Evolutionary conservation across 1,284 basidiomycete species (phyloP), one percentile per base, ranked within the genome.

Genomic region (Fomitopsis pinicola): DNA sequence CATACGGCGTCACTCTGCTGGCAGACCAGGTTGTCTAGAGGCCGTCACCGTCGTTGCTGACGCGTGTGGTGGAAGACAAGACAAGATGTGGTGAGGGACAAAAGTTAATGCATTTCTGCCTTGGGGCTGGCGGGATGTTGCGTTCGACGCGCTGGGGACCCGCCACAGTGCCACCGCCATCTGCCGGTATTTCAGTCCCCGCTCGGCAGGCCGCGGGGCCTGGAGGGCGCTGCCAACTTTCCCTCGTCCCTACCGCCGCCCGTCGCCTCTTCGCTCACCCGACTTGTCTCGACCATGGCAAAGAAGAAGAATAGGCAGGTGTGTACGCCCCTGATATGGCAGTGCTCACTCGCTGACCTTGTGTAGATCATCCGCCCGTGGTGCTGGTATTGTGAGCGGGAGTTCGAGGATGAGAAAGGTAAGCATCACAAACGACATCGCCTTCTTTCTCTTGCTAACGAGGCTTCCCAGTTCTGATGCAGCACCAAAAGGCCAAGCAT

Each of bases 301-400:
- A 92, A 91, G 77, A 92, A 91, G 77, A 91, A 91, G 82, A 91
- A 83, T 68, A 91, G 89, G 75, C 88, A 88, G 81, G 89, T 86
- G 56, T 36, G 77, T 17, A 14, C 26, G 30, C 46, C 38, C 1
- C 19, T 28, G 2, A 33, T 22, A 33, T 26, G 5, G 17, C 17
- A 3, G 15, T 52, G 8, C 30, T 1, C 5, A 6, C 5, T 5
- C 40, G 33, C 42, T 65, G 53, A 42, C 58, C 45, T 33, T 55
- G 2, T 30, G 5, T 64, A 95, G 93, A 79, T 94, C 63, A 85
- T 95, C 68, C 89, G 92, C 45, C 94, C 94, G 19, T 96, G 94
- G 94, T 97, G 94, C 79, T 98, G 95, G 97, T 98, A 98, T 76
- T 98, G 96, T 82, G 97, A 99, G 79, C 88, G 95, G 75, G 97